Evolutionary conservation across 2,329 filamentous ascomycete genomes (phyloP), one percentile per base, ranked within the genome.

Genomic region (Teratosphaeria pseudoeucalypti): DNA sequence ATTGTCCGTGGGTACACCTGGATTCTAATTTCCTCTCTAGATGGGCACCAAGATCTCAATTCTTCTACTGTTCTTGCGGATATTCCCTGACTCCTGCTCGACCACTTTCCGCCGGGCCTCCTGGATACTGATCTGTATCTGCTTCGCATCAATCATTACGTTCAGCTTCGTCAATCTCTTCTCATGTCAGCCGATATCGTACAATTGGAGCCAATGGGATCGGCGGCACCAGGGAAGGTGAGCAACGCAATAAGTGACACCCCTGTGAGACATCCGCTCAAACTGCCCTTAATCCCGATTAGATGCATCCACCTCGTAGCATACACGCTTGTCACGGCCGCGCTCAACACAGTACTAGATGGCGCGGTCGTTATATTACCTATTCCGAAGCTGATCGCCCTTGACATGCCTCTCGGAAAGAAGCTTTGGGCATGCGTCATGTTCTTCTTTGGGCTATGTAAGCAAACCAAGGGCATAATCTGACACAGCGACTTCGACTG

Each of bases 331-430:
- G 62, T 62, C 3, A 60, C 57, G 11, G 60, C 62, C 6, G 54
- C 52, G 9, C 29, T 63, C 43, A 68, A 66, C 56, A 66, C 66
- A 49, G 34, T 60, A 52, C 62, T 65, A 47, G 66, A 68, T 32
- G 29, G 66, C 6, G 29, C 61, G 19, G 60, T 62, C 53, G 64
- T 66, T 54, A 12, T 65, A 16, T 56, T 68, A 2, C 66, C 66
- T 9, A 59, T 68, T 12, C 65, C 65, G 7, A 56, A 54, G 27
- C 55, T 62, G n/a, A n/a, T 58, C 10, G 26, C 56, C n/a, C 39
- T 61, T 6, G 19, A 61, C 19, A 49, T 58, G 12, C 54, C 55
- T 19, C 26, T 7, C 1, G 57, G 63, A 39, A 67, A 65, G 57
- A 67, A 65, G 60, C 54, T 65, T 6, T 61, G 62, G 16, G 61